These are phyloP conservation scores for Cercospora canescens DNA, from an alignment of 2,329 filamentous ascomycete species.

Conservation along the genomic window DNA sequence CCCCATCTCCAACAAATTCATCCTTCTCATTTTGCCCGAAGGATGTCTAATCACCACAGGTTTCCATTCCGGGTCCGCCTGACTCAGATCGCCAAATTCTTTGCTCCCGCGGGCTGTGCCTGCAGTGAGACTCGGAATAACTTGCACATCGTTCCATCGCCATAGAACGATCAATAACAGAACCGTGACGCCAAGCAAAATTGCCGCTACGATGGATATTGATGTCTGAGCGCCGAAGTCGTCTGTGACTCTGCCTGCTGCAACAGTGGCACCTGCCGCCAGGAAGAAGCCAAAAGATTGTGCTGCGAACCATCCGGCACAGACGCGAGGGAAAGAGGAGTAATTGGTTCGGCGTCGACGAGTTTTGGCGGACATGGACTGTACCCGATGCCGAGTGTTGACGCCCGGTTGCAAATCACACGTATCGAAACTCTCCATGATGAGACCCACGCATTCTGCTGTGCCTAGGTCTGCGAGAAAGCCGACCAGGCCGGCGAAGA, in stretches of 20 bases:
- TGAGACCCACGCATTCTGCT: conserved; percentile 71
- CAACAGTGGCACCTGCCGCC: conserved; percentile 66
- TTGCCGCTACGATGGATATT: conserved; percentile 67
- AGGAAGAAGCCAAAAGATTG: conserved; percentile 70
- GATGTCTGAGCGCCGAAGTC: conserved; percentile 66
- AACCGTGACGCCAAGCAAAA: conserved; percentile 65
- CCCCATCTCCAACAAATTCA: conserved; percentile 72
- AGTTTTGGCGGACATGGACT: conserved; percentile 44
- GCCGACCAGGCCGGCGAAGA: conserved; percentile 66
- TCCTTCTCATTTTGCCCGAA: conserved; percentile 64
- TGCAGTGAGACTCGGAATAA: conserved; percentile 61
- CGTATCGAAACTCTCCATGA: conserved; percentile 83
- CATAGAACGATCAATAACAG: conserved; percentile 62
- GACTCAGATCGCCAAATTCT: conserved; percentile 44
- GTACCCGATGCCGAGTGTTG: conserved; percentile 52
- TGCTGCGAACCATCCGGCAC: conserved; percentile 68
- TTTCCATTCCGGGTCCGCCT: conserved; percentile 63
- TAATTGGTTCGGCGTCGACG: conserved; percentile 63
- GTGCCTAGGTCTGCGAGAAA: conserved; percentile 73
- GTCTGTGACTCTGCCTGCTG: conserved; percentile 68
- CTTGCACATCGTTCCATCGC: conserved; percentile 66
- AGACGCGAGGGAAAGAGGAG: conserved; percentile 72
- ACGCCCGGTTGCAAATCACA: conserved; percentile 74
- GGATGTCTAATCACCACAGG: conserved; percentile 72
- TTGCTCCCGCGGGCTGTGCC: conserved; percentile 34